Evolutionary conservation across 1,284 basidiomycete species (phyloP).

Genomic region (Pseudozyma sp.): DNA sequence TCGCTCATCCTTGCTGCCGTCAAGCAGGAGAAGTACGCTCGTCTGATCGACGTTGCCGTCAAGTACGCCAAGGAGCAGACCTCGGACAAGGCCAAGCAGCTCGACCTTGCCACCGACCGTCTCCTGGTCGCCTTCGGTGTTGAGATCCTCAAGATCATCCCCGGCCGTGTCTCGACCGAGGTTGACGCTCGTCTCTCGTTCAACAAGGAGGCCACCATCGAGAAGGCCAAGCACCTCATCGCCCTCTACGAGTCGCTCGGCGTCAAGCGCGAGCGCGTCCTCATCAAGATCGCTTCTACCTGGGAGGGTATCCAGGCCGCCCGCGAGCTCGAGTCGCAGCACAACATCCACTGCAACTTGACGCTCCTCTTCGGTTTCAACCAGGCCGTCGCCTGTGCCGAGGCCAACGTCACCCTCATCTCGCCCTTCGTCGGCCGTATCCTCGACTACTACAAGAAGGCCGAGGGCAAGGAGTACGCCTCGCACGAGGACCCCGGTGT

Average conservation of each 20-base stretch:
- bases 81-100: slow-evolving; percentile 60
- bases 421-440: slow-evolving; percentile 96
- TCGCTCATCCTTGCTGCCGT: slow-evolving; percentile 86
- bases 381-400: slow-evolving; percentile 98
- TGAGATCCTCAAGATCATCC: slow-evolving; percentile 94
- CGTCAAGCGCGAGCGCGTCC: slow-evolving; percentile 85
- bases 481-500: slow-evolving; percentile 89
- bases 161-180: slow-evolving; percentile 98
- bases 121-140: slow-evolving; percentile 96
- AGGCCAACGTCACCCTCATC: slow-evolving; percentile 97
- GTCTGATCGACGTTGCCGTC: slow-evolving; percentile 85
- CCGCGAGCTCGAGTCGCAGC: slow-evolving; percentile 85
- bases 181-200: slow-evolving; percentile 97
- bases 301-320: slow-evolving; percentile 99
- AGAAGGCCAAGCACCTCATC: slow-evolving; percentile 87
- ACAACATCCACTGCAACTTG: slow-evolving; percentile 97
- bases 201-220: slow-evolving; percentile 90
- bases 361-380: slow-evolving; percentile 98
- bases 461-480: slow-evolving; percentile 66
- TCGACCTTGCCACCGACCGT: slow-evolving; percentile 82
- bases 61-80: slow-evolving; percentile 83
- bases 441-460: slow-evolving; percentile 68
- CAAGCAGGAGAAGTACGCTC: slow-evolving; percentile 86
- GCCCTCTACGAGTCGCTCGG: slow-evolving; percentile 91
- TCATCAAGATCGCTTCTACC: slow-evolving; percentile 99